Percentiles rank a stretch among this genome's conserved stretches.
Conservation (phyloP, 495 filamentous ascomycete genomes). For the Aspergillus funiculosus region DNA sequence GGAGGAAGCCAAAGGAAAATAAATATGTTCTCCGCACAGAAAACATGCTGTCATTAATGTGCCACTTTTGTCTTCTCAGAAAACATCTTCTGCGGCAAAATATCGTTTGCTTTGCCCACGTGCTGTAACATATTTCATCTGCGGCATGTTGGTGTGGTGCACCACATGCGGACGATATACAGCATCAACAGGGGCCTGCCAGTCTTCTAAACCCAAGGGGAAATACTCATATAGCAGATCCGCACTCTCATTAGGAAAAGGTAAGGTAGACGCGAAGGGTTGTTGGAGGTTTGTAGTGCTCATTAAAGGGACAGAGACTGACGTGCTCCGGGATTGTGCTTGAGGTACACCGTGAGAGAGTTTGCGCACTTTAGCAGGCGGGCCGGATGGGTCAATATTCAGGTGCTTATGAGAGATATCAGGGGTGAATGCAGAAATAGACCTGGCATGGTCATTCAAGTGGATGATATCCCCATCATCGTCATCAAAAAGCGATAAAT, state of each 20-base stretch:
- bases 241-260: constrained; percentile 62
- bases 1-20: background rate
- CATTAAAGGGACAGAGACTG: constrained; percentile 32
- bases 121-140: constrained; percentile 65
- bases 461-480: constrained; percentile 41
- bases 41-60: background rate
- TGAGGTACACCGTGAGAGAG: constrained; percentile 33
- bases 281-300: constrained; percentile 37
- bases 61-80: constrained; percentile 17
- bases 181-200: constrained; percentile 87
- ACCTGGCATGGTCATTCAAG: constrained; percentile 21
- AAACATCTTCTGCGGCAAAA: constrained; percentile 63
- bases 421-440: constrained; percentile 23
- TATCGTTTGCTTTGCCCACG: constrained; percentile 73
- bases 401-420: constrained; percentile 27
- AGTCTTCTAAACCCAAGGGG: constrained; percentile 80
- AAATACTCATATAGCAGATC: constrained; percentile 91
- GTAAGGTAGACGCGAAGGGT: constrained; percentile 37
- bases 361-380: constrained; percentile 43
- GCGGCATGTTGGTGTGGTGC: constrained; percentile 77
- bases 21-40: background rate
- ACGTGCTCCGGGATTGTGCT: constrained; percentile 26
- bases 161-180: constrained; percentile 91
- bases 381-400: constrained; percentile 26
- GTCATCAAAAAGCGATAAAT: constrained; percentile 69